These are phyloP conservation scores for Mycena vulgaris DNA, from an alignment of 768 basidiomycete genomes.

Conservation along the genomic window DNA sequence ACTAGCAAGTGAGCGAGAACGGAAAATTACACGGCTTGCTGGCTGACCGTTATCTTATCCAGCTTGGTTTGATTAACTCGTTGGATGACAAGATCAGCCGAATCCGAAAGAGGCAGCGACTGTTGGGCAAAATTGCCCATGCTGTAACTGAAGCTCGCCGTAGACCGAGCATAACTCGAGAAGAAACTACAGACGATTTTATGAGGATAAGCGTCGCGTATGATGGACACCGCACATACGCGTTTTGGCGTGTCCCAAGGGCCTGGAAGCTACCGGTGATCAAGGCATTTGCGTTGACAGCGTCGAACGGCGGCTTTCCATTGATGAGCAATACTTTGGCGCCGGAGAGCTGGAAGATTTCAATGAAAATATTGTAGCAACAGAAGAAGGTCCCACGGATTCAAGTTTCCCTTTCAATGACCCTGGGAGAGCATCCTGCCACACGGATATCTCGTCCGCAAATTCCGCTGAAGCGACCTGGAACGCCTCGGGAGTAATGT, in stretches of 20 bases:
- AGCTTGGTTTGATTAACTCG: conserved; percentile 54
- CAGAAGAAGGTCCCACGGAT: conserved; percentile 49
- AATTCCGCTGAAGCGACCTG: conserved; percentile 66
- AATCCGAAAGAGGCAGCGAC: conserved; percentile 67
- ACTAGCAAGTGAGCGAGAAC: conserved; percentile 5
- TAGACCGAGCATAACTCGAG: conserved; percentile 58
- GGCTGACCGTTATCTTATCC: conserved; percentile 63
- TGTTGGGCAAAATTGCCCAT: conserved; percentile 72
- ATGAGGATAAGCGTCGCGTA: background rate
- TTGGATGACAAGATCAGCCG: conserved; percentile 63
- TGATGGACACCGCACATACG: conserved; percentile 47
- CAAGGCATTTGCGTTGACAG: conserved; percentile 66
- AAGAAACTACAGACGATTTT: conserved; percentile 55
- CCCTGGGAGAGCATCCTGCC: conserved; percentile 68
- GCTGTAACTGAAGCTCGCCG: conserved; percentile 58
- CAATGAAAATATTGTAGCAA: background rate
- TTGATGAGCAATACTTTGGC: conserved; percentile 71
- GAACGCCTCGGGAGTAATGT: conserved; percentile 71
- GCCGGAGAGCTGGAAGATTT: conserved; percentile 55
- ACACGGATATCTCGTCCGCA: conserved; percentile 64
- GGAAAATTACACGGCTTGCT: background rate
- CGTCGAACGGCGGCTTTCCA: conserved; percentile 62
- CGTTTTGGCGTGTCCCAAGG: conserved; percentile 65
- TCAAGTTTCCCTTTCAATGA: conserved; percentile 62
- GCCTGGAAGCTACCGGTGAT: conserved; percentile 69